phyloP scores from a whole-genome alignment of 2,329 filamentous ascomycete genomes.

The Hypoxylon sp. region DNA sequence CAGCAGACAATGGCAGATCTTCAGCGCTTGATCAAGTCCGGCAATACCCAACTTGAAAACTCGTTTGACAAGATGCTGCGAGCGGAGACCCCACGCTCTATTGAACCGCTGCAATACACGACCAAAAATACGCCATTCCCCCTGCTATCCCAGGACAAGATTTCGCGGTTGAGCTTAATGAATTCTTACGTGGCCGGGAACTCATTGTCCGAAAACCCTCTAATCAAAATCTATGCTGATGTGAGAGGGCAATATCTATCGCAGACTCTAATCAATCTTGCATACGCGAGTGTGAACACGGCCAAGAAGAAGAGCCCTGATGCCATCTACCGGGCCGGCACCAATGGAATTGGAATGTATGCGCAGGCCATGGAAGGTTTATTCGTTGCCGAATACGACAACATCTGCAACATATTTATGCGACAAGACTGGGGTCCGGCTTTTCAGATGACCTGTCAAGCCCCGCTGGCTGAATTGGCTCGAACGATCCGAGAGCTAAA shows the following conservation, averaged over 20 bases:
- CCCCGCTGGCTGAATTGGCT: conserved; percentile 83
- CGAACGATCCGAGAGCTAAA: conserved; percentile 92
- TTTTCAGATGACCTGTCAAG: conserved; percentile 83
- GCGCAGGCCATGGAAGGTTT: conserved; percentile 89
- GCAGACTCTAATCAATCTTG: conserved; percentile 84
- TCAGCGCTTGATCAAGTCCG: conserved; percentile 80
- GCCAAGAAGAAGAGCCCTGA: conserved; percentile 85
- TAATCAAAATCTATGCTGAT: conserved; percentile 87
- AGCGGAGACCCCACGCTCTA: conserved; percentile 80
- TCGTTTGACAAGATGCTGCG: conserved; percentile 84
- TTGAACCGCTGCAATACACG: conserved; percentile 93
- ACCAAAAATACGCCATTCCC: conserved; percentile 92
- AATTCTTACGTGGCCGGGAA: conserved; percentile 81
- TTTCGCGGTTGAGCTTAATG: conserved; percentile 82
- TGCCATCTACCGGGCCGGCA: conserved; percentile 87
- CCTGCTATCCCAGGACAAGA: conserved; percentile 80
- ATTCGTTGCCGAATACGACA: conserved; percentile 90
- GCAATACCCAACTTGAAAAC: conserved; percentile 85
- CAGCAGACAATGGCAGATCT: conserved; percentile 89
- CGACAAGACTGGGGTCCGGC: conserved; percentile 87
- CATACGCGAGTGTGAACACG: conserved; percentile 87
- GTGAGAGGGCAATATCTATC: conserved; percentile 90
- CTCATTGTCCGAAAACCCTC: conserved; percentile 73
- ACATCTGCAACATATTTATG: conserved; percentile 87
- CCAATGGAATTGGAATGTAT: conserved; percentile 92